Conservation (phyloP, 1,284 basidiomycete species). For the Leccinum fallax region DNA sequence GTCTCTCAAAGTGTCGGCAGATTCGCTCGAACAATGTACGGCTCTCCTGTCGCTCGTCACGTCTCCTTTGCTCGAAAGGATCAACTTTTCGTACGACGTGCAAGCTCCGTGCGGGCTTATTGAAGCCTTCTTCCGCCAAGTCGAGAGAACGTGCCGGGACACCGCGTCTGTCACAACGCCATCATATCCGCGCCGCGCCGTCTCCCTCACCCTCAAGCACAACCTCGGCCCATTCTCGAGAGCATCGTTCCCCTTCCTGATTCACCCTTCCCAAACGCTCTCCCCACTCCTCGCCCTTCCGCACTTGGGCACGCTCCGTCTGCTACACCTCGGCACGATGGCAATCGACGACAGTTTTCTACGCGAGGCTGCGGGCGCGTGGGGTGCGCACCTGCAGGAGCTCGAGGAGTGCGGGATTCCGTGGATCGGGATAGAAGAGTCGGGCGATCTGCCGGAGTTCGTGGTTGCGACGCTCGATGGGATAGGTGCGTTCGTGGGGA, state of each 20-base stretch:
- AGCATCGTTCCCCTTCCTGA: slow-evolving; percentile 23
- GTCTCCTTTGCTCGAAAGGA: slow-evolving; percentile 22
- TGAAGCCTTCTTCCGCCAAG: slow-evolving; percentile 29
- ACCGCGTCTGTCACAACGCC: background rate
- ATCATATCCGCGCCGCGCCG: background rate
- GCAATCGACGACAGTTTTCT: slow-evolving; percentile 32
- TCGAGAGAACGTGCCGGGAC: slow-evolving; percentile 19
- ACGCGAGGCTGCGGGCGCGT: slow-evolving; percentile 28
- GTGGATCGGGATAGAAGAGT: slow-evolving; percentile 27
- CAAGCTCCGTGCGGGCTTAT: slow-evolving; percentile 27
- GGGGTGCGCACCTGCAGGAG: slow-evolving; percentile 30
- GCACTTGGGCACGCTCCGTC: slow-evolving; percentile 21
- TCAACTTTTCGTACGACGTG: slow-evolving; percentile 32
- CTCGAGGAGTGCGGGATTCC: slow-evolving; percentile 32
- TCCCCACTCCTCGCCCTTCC: slow-evolving; percentile 27
- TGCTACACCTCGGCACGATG: slow-evolving; percentile 32
- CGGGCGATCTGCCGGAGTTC: slow-evolving; percentile 12
- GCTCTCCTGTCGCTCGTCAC: slow-evolving; percentile 28
- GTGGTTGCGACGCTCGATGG: slow-evolving; percentile 27
- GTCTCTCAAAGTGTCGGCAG: slow-evolving; percentile 24
- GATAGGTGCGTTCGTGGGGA: slow-evolving; percentile 21
- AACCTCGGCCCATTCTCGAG: slow-evolving; percentile 23
- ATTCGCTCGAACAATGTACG: slow-evolving; percentile 33
- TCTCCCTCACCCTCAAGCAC: slow-evolving; percentile 33
- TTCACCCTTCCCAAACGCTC: slow-evolving; percentile 25